Evolutionary conservation across 169 alveolate species (phyloP), one percentile per base, ranked within the genome.

Genomic region (Cryptosporidium felis): DNA sequence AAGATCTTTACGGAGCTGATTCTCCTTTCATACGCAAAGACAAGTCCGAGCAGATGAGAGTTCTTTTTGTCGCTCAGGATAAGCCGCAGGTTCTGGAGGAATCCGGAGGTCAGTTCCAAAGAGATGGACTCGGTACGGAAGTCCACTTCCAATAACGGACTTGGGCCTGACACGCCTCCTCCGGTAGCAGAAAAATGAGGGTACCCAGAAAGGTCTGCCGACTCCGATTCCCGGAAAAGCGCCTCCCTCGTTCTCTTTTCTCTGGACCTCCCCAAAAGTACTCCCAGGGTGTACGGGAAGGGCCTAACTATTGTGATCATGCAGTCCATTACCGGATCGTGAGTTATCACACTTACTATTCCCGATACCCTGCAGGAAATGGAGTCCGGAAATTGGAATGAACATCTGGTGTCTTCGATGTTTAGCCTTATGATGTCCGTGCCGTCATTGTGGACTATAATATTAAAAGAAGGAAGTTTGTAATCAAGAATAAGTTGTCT

Each of bases 301-400:
- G 85, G 85, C 26, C 66, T 44, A 16, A 74, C 30, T 36, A 74
- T 58, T 0, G 85, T 74, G 6, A 74, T 49, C 85, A 74, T 74
- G 41, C 85, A 74, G 28, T 74, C 85, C 67, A 74, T 74, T 0
- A 74, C 41, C 0, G 85, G 85, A 74, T 74, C 85, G 56, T 74
- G 85, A 34, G 85, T 74, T 49, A 74, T 74, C 28, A 56, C 67
- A n/a, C 85, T 38, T n/a, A 74, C 61, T 10, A 30, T 49, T 16
- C 85, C 67, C 23, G 44, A 16, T 5, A 74, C 47, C 41, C n/a
- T 74, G 21, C 85, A 74, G 2, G 60, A 49, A 16, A 74, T 18
- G 23, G 16, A 9, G 12, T 49, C 61, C 5, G 85, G 85, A 21
- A 53, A 74, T 26, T 56, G 34, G 10, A 42, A 1, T 14, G 32